phyloP scores from a whole-genome alignment of 2,329 filamentous ascomycete species.

The Sarocladiaceae sp. region DNA sequence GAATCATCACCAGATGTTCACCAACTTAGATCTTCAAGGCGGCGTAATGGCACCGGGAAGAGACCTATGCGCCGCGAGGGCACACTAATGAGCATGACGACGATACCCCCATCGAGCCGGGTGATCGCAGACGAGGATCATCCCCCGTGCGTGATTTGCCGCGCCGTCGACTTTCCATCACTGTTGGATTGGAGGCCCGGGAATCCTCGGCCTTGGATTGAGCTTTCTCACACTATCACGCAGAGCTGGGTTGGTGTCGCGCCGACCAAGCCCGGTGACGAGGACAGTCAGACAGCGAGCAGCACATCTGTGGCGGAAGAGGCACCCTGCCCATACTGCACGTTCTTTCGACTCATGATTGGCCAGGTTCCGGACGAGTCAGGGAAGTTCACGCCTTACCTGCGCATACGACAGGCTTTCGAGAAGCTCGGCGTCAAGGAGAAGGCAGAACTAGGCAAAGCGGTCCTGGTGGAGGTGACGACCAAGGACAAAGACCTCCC shows the following conservation, averaged over 20 bases:
- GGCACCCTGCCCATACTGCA: slow-evolving; percentile 31
- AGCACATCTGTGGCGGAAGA: slow-evolving; percentile 14
- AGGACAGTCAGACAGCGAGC: slow-evolving; percentile 1
- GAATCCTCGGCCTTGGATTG: slow-evolving; percentile 31
- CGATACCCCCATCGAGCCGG: not conserved
- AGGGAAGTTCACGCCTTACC: slow-evolving; percentile 32
- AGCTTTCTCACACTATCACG: slow-evolving; percentile 23
- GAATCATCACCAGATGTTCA: slow-evolving; percentile 27
- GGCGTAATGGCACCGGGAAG: slow-evolving; percentile 6
- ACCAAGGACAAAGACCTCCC: slow-evolving; percentile 30
- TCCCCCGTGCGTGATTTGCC: slow-evolving; percentile 24
- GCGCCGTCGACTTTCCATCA: slow-evolving; percentile 30
- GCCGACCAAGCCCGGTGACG: not conserved
- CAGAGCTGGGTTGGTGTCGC: slow-evolving; percentile 3
- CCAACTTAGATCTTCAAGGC: slow-evolving; percentile 27
- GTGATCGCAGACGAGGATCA: slow-evolving; percentile 9
- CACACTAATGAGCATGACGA: slow-evolving; percentile 8
- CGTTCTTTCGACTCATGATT: slow-evolving; percentile 32
- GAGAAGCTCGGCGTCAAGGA: slow-evolving; percentile 31
- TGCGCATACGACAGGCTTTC: slow-evolving; percentile 33
- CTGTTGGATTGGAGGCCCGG: slow-evolving; percentile 31
- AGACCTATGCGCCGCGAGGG: not conserved
- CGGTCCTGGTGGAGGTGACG: slow-evolving; percentile 31
- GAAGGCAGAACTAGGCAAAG: slow-evolving; percentile 30
- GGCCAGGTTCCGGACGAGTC: slow-evolving; percentile 16